Evolutionary conservation across 495 filamentous ascomycete genomes (phyloP).

Genomic region (Durotheca rogersii): DNA sequence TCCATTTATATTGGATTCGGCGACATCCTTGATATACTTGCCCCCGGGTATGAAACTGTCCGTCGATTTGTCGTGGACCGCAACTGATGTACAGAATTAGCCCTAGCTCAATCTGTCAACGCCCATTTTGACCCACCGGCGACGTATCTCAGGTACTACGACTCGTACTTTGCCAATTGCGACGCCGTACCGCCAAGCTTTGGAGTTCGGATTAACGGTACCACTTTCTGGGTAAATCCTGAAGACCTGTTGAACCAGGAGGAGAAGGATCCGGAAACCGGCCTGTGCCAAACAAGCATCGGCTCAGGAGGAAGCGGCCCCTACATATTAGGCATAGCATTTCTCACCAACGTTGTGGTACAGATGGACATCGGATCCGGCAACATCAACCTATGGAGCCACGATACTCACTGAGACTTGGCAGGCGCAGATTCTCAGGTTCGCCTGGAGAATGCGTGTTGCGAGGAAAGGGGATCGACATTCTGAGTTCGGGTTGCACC

Average conservation of each 20-base stretch:
- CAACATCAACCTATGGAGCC: conserved; percentile 11
- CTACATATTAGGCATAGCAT: conserved; percentile 61
- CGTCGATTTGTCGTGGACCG: background rate
- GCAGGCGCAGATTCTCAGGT: background rate
- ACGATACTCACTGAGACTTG: conserved; percentile 13
- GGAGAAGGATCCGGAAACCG: conserved; percentile 40
- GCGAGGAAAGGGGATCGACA: too few species aligned
- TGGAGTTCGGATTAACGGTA: conserved; percentile 51
- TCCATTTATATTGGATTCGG: conserved; percentile 52
- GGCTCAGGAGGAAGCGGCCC: conserved; percentile 43
- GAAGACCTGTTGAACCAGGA: conserved; percentile 53
- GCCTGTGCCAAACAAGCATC: conserved; percentile 52
- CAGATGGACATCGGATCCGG: conserved; percentile 59
- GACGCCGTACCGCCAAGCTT: conserved; percentile 55
- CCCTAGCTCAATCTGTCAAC: conserved; percentile 53
- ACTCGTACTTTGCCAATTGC: conserved; percentile 57
- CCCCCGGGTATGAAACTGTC: conserved; percentile 26
- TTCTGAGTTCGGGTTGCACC: too few species aligned
- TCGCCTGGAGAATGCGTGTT: too few species aligned
- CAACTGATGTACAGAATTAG: conserved; percentile 2
- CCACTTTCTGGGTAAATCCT: conserved; percentile 54
- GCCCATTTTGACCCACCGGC: conserved; percentile 56
- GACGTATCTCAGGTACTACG: conserved; percentile 44
- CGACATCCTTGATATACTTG: conserved; percentile 47
- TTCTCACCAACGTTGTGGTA: conserved; percentile 63